Conservation (phyloP, 2,329 filamentous ascomycete species). For the Beauveria sp. region DNA sequence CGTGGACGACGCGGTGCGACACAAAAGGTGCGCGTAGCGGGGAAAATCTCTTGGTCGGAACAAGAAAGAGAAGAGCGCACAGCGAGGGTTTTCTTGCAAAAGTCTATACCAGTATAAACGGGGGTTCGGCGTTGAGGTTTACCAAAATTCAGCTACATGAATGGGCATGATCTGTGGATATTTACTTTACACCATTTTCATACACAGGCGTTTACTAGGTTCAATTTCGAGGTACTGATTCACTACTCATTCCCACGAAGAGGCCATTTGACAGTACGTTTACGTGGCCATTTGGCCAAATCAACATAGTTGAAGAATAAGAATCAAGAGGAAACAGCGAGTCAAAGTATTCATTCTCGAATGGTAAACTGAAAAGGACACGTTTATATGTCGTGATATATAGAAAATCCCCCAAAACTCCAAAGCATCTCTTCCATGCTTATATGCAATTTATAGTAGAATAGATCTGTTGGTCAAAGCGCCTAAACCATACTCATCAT, state of each 20-base stretch:
- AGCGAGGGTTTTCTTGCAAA: neutral
- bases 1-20: neutral
- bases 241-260: neutral
- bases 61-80: no score
- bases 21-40: neutral
- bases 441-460: conserved; percentile 4
- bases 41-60: neutral
- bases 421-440: conserved; percentile 2
- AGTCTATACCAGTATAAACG: conserved; percentile 2
- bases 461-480: neutral
- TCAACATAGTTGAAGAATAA: neutral
- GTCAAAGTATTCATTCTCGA: conserved; percentile 1
- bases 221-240: neutral
- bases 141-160: conserved; percentile 5
- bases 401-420: conserved; percentile 3
- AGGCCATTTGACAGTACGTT: neutral
- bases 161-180: conserved; percentile 2
- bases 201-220: conserved; percentile 5
- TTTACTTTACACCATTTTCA: conserved; percentile 5
- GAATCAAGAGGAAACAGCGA: neutral
- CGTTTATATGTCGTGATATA: neutral
- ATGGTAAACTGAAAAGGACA: neutral
- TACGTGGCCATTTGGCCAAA: neutral
- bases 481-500: conserved; percentile 14
- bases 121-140: conserved; percentile 6